Base-by-base conservation (phyloP, 1,284 basidiomycete genomes). In the Melampsora americana region DNA sequence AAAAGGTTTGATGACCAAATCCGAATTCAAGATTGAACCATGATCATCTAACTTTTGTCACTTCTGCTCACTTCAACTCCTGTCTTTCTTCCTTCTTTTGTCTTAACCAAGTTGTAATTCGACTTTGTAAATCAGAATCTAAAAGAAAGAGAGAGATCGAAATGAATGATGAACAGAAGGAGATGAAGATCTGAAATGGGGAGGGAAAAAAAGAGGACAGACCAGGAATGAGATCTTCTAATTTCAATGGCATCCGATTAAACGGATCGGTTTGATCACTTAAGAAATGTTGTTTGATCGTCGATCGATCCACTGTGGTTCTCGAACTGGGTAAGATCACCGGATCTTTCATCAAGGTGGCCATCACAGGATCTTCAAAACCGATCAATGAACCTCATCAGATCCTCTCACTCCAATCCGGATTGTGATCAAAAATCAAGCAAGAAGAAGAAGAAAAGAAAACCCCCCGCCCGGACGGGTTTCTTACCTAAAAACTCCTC, bases 271-370 rank as follows among this genome's bases (percentile, higher is more conserved):
- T 92, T 23, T 89, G 85, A 81, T 98, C 95, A 1, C 93, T 95
- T 30, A 99, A 85, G 62, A 99, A 85, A 82, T 95, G 93, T 1
- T 93, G 91, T 81, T 97, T 96, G 85, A 99, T 99, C 0, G 95
- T 99, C 0, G 91, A 87, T 53, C 92, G 88, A 83, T 99, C 96
- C 64, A 99, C 84, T 35, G 92, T 87, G 0, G 89, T 86, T 72
- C 86, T 87, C 1, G 94, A 97, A 0, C 91, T 89, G 0, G 96
- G 96, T 66, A 99, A 84, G 59, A 89, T 88, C 77, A 99, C 95
- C 0, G 96, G 96, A 82, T 99, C 93, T 77, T 89, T 90, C 96
- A 99, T 99, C 76, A 99, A 82, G 0, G 92, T 93, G 79, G 88
- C 91, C 90, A 96, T 94, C 78, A 97, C 85, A 0, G 93, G 92